Evolutionary conservation across 2,329 filamentous ascomycete genomes (phyloP), one percentile per base, ranked within the genome.

Genomic region (Colletotrichum sp.): DNA sequence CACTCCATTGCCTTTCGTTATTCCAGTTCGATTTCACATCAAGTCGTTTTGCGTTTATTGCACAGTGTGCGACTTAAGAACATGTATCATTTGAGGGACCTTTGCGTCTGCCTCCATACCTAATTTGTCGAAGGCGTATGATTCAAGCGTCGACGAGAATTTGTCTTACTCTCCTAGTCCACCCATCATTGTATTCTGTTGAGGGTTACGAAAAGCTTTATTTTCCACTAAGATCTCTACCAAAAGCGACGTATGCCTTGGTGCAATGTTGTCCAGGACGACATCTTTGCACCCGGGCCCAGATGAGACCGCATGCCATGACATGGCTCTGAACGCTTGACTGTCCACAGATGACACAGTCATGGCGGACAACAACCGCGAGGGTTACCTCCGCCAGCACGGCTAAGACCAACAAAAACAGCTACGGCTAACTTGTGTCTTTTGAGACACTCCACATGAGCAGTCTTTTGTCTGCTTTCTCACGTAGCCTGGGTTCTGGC

Each of bases 1-100:
- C 39, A n/a, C 1, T n/a, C 0, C 3, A 3, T 44, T 44, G 5
- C 39, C 3, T 44, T 44, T n/a, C 19, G 32, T 13, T 5, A 9
- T n/a, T 9, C 5, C 19, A n/a, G 8, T n/a, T 6, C 11, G 6
- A 3, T 44, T 19, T 44, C 5, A 44, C 8, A n/a, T 44, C 15
- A 39, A 11, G 8, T 44, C 3, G 5, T 6, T 44, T 11, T n/a
- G 1, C 3, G 0, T 44, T 44, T 6, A 2, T n/a, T 44, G 6
- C 19, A 1, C 19, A n/a, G 39, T 8, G 5, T 44, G 19, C 11
- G 8, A 44, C 39, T 9, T n/a, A 5, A 11, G n/a, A 9, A 9
- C 39, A 6, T 11, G 0, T 3, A 9, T 19, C 16, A 2, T 19
- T 19, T 19, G 2, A 44, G 5, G 16, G 8, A 44, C 16, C 16